These are phyloP conservation scores for Notholithocarpus densiflorus DNA, from an alignment of 306 rosid species.

Conservation along the genomic window DNA sequence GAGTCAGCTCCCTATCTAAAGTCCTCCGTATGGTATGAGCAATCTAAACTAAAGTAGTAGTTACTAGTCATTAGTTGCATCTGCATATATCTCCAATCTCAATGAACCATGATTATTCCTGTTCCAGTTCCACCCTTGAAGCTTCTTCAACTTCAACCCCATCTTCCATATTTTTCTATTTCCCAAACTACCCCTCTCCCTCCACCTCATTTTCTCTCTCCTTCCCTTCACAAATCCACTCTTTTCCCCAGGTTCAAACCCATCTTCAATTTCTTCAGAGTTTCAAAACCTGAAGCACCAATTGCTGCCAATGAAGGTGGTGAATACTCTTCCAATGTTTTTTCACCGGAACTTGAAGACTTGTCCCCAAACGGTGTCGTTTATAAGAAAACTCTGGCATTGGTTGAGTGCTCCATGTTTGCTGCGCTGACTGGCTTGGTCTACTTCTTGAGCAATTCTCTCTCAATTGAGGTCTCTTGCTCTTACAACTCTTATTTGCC, in stretches of 20 bases:
- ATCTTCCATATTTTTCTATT: slow-evolving; percentile 21
- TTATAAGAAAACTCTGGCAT: slow-evolving; percentile 70
- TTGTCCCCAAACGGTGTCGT: slow-evolving; percentile 63
- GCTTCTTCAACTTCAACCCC: slow-evolving; percentile 20
- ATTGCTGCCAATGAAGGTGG: slow-evolving; percentile 33
- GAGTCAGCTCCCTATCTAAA: too few relatives aligned
- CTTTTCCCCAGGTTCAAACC: slow-evolving; percentile 17
- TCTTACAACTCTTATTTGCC: neutral
- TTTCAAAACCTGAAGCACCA: slow-evolving; percentile 28
- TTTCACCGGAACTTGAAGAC: slow-evolving; percentile 45
- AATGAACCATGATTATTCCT: slow-evolving; percentile 31
- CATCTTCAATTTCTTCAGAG: slow-evolving; percentile 32
- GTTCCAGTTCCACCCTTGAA: slow-evolving; percentile 37
- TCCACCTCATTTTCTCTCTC: slow-evolving; percentile 21
- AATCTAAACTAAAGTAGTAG: too few relatives aligned
- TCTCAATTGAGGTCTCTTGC: slow-evolving; percentile 73
- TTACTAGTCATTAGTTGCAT: too few relatives aligned
- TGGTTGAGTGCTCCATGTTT: slow-evolving; percentile 99
- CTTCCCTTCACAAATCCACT: slow-evolving; percentile 15
- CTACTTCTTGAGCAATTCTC: slow-evolving; percentile 89
- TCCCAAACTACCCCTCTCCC: slow-evolving; percentile 34
- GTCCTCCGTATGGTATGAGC: too few relatives aligned
- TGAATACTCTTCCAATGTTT: slow-evolving; percentile 12
- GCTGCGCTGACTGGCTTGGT: slow-evolving; percentile 95
- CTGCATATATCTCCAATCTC: slow-evolving; percentile 14